Evolutionary conservation across 352 stramenopile species (phyloP), one percentile per base, ranked within the genome.

Genomic region (Pythium aristosporum): DNA sequence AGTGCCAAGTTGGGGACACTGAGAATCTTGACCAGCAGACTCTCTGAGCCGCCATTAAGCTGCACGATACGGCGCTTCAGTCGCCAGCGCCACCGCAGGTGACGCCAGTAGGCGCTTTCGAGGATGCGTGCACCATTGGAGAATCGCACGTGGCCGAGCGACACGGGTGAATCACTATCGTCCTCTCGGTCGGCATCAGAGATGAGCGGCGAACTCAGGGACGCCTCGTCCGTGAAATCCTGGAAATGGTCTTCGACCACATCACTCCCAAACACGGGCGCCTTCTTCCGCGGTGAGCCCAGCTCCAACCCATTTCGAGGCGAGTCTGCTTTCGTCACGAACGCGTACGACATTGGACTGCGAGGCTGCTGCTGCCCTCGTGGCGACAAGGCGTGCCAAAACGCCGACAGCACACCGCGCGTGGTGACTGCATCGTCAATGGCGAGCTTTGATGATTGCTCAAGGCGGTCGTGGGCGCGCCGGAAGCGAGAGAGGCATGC

Each of bases 171-270:
- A 23, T 57, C 41, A 32, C 65, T 61, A 10, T 61, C 61, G 18
- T 36, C 18, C 8, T 61, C 63, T n/a, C 71, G 65, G 3, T 89
- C 77, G 15, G 68, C 71, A 23, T 87, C 68, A 1, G 77, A 65
- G 50, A 94, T 87, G 49, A 92, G 48, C 18, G 82, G 81, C 13
- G 82, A 88, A 9, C 73, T 83, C 3, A 92, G 63, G 2, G 71
- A 74, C 15, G 62, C 46, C 2, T 88, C 73, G 3, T 58, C 51
- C 0, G 61, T 37, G 5, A 47, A 65, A 25, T 82, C 75, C 57
- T 88, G 69, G 56, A 90, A 93, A 59, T 92, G 79, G 44, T 92
- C 73, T 34, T 88, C 78, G 32, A 83, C 80, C 1, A 92, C 73
- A 16, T 73, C 56, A 43, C 61, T 80, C 12, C 59, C 61, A 55